phyloP scores from a whole-genome alignment of 2,329 filamentous ascomycete species.

The Aspergillus costaricaensis region DNA sequence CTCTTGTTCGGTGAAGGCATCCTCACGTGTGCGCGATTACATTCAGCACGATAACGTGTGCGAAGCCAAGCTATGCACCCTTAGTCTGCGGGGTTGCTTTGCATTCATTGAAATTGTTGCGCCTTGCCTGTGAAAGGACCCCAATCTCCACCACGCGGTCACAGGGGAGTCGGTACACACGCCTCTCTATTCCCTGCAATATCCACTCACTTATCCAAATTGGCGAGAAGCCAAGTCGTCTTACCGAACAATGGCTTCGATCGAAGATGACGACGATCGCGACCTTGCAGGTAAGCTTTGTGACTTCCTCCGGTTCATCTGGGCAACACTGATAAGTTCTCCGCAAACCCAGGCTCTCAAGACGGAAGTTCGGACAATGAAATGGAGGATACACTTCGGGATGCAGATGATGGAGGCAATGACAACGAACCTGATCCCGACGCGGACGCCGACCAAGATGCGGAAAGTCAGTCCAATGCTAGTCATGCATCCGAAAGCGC shows the following conservation, averaged over 20 bases:
- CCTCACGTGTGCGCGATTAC: neutral
- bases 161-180: neutral
- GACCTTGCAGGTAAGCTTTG: conserved; percentile 40
- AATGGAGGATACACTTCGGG: conserved; percentile 48
- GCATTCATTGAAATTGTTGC: neutral
- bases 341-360: conserved; percentile 44
- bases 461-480: conserved; percentile 42
- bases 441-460: conserved; percentile 37
- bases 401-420: conserved; percentile 44
- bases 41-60: neutral
- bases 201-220: neutral
- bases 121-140: neutral
- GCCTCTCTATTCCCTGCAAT: no score
- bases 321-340: conserved; percentile 11
- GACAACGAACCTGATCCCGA: conserved; percentile 42
- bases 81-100: neutral
- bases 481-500: conserved; percentile 43
- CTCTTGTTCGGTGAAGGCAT: neutral
- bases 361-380: conserved; percentile 54
- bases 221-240: neutral
- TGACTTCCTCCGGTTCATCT: neutral
- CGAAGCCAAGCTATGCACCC: neutral
- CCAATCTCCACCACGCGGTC: neutral
- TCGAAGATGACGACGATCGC: conserved; percentile 47
- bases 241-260: conserved; percentile 31